A percentile compares a stretch with the other conserved stretches of the same genome.
phyloP scores from a whole-genome alignment of 2,329 filamentous ascomycete genomes.

The Fusarium sp. region DNA sequence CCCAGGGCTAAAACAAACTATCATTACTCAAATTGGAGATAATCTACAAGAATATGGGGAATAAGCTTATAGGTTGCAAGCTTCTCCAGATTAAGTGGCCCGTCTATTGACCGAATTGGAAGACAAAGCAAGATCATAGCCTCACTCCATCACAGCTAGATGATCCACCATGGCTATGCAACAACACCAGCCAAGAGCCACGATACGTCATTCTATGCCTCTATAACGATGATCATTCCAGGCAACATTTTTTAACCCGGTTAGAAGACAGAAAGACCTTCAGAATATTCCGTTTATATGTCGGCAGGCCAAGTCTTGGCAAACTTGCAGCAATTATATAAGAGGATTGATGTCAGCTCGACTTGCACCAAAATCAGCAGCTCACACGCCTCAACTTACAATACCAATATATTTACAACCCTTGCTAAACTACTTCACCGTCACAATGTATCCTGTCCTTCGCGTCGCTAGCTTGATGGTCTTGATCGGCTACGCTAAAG shows the following conservation, averaged over 20 bases:
- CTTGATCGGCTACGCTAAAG: not conserved
- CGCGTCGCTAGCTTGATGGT: not conserved
- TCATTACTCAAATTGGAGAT: not conserved
- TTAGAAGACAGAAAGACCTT: not conserved
- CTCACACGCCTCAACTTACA: too few species aligned
- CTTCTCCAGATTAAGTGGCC: not conserved
- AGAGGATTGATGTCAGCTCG: not conserved
- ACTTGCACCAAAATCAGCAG: fast-evolving
- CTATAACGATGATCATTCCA: not conserved
- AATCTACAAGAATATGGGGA: not conserved
- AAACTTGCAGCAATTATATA: not conserved
- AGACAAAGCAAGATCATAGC: not conserved
- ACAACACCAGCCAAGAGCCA: not conserved
- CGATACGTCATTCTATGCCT: not conserved
- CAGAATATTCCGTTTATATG: not conserved
- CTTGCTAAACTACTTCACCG: too few species aligned
- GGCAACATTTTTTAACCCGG: not conserved
- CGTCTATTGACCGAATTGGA: too few species aligned
- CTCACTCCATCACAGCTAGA: not conserved
- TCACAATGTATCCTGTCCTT: not conserved
- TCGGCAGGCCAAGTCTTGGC: too few species aligned
- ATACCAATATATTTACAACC: fast-evolving
- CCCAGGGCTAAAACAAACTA: not conserved
- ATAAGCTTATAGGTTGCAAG: not conserved
- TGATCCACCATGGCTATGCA: not conserved